These are phyloP conservation scores for Colletotrichum karsti DNA, from an alignment of 2,329 filamentous ascomycete genomes.

Conservation along the genomic window DNA sequence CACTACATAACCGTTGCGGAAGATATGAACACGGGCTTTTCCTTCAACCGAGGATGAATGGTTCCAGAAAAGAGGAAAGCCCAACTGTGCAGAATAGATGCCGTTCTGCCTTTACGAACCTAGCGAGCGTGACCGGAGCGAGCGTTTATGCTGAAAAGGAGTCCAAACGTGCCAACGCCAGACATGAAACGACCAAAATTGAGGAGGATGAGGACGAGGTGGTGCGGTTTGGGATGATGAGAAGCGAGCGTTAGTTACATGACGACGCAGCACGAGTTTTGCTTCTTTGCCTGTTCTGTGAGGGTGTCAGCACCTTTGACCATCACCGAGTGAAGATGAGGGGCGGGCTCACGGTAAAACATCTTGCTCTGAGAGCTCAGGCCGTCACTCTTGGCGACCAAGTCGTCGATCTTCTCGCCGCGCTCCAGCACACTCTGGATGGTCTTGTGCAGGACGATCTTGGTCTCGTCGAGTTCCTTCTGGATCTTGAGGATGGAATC, in stretches of 20 bases:
- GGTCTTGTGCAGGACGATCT: slow-evolving; percentile 96
- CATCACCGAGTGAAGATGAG: neutral
- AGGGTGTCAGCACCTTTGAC: neutral
- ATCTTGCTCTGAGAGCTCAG: slow-evolving; percentile 94
- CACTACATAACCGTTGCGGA: neutral
- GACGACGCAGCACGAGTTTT: slow-evolving; percentile 78
- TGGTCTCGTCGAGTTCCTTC: slow-evolving; percentile 95
- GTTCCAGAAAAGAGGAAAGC: neutral
- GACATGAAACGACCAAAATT: slow-evolving; percentile 22
- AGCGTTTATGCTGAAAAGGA: slow-evolving; percentile 27
- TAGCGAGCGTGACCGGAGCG: slow-evolving; percentile 21
- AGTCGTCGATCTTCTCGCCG: slow-evolving; percentile 94
- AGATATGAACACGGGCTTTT: slow-evolving; percentile 14
- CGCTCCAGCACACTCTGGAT: slow-evolving; percentile 89
- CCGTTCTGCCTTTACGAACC: slow-evolving; percentile 1
- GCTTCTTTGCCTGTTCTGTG: slow-evolving; percentile 76
- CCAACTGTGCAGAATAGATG: neutral
- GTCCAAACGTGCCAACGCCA: slow-evolving; percentile 38
- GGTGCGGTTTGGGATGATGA: neutral
- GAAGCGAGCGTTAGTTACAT: slow-evolving; percentile 60
- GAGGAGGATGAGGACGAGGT: neutral
- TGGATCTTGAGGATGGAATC: slow-evolving; percentile 97
- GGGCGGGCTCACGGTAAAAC: slow-evolving; percentile 80
- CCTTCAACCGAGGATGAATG: neutral
- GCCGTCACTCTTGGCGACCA: slow-evolving; percentile 93